A percentile compares a stretch with the other conserved stretches of the same genome.
Evolutionary conservation across 192 early-diverging fungal species (phyloP).

Genomic region (Rhizophagus clarus): DNA sequence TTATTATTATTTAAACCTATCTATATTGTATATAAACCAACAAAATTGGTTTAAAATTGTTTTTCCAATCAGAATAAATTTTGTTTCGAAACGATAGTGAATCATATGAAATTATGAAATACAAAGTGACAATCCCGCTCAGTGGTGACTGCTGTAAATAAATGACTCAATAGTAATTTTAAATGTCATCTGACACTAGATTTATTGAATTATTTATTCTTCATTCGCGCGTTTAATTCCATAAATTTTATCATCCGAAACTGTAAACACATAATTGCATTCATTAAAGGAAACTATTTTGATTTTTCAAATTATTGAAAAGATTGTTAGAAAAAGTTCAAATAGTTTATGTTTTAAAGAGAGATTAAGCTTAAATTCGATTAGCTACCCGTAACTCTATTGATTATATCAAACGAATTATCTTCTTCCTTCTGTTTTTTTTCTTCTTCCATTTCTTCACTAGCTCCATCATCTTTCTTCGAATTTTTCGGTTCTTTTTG

Average conservation of each 20-base stretch:
- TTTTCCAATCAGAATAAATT: no score
- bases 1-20: no score
- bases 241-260: conserved; percentile 25
- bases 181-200: no score
- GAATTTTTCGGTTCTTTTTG: background rate
- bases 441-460: background rate
- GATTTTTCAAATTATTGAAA: background rate
- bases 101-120: no score
- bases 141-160: no score
- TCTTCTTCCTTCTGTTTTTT: background rate
- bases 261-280: conserved; percentile 21
- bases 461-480: background rate
- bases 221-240: conserved; percentile 19
- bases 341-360: background rate
- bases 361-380: background rate
- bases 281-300: conserved; percentile 18
- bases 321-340: background rate
- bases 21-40: no score
- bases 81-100: no score
- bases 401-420: background rate
- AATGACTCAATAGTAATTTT: no score
- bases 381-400: conserved; percentile 22
- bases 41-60: no score
- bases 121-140: no score
- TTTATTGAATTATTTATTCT: background rate